Base-by-base conservation (phyloP, 2,329 filamentous ascomycete species). In the Trichoderma sp. region DNA sequence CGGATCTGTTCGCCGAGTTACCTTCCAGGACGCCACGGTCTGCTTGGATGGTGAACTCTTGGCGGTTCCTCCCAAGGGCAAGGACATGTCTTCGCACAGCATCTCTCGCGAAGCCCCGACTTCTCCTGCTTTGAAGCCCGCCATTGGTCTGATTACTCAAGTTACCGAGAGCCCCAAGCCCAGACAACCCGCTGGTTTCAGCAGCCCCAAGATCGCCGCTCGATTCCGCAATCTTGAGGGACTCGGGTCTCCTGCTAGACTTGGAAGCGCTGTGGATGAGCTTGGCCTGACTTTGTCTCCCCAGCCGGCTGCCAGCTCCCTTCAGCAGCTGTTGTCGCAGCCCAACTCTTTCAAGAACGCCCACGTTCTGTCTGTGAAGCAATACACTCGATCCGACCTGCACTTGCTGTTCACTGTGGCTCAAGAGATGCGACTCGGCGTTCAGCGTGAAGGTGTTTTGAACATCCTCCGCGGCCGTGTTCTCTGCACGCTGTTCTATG, bases 401-500 rank as follows among this genome's bases (percentile, higher is more conserved):
- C 96, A 98, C 80, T 83, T 96, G 71, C 88, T 99, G 60, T 98
- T 99, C 85, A 97, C 95, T 8, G 92, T 99, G 61, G 96, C 96
- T 1, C 93, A 97, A 80, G 96, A 99, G 83, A 98, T 99, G 94
- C 92, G 95, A 35, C 88, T 97, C 21, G 94, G 94, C 66, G 96
- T 97, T 35, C 93, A 98, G 82, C 91, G 94, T 61, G 91, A 97
- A 76, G 96, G 96, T 70, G 92, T 96, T 35, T 86, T 99, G 62
- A 91, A 96, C 76, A 86, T 97, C 68, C 88, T 99, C 71, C 92
- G 92, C 75, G 94, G 94, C 33, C 90, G 92, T 57, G 88, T 99
- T 14, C 87, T 99, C 47, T 93, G 91, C 82, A 96, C 93, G 2
- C 89, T 99, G 83, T 99, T 99, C 87, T 99, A 94, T 81, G 96